phyloP scores from a whole-genome alignment of 108 stramenopile genomes.

The Discostella pseudostelligera region DNA sequence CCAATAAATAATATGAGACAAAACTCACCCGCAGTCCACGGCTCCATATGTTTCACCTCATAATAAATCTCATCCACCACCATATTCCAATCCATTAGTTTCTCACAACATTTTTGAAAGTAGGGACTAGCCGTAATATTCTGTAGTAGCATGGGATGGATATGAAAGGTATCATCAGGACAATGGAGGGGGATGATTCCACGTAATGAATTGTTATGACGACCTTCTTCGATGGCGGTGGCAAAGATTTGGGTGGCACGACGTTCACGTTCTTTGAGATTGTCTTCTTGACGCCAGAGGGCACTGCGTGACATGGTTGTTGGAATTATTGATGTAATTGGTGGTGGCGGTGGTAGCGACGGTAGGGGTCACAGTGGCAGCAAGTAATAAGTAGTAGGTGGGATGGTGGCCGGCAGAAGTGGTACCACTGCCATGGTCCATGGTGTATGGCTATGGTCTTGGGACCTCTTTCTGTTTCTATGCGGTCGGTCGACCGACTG shows the following conservation, averaged over 20 bases:
- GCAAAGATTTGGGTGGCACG: slow-evolving; percentile 64
- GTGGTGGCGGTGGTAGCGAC: background rate
- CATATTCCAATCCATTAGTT: slow-evolving; percentile 80
- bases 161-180: slow-evolving; percentile 85
- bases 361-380: too few relatives aligned
- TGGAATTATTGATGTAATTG: background rate
- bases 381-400: too few relatives aligned
- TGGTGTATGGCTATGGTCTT: too few relatives aligned
- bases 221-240: slow-evolving; percentile 74
- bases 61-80: slow-evolving; percentile 93
- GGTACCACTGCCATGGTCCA: too few relatives aligned
- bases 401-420: too few relatives aligned
- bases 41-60: slow-evolving; percentile 89
- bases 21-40: slow-evolving; percentile 81
- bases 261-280: slow-evolving; percentile 68
- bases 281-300: slow-evolving; percentile 82
- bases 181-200: slow-evolving; percentile 68
- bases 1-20: background rate
- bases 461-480: too few relatives aligned
- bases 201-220: slow-evolving; percentile 52
- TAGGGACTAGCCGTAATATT: slow-evolving; percentile 84
- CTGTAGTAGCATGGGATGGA: slow-evolving; percentile 88
- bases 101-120: slow-evolving; percentile 82
- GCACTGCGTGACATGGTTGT: slow-evolving; percentile 77
- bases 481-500: too few relatives aligned